phyloP scores from a whole-genome alignment of 2,329 filamentous ascomycete genomes.

The Colletotrichum kahawae region DNA sequence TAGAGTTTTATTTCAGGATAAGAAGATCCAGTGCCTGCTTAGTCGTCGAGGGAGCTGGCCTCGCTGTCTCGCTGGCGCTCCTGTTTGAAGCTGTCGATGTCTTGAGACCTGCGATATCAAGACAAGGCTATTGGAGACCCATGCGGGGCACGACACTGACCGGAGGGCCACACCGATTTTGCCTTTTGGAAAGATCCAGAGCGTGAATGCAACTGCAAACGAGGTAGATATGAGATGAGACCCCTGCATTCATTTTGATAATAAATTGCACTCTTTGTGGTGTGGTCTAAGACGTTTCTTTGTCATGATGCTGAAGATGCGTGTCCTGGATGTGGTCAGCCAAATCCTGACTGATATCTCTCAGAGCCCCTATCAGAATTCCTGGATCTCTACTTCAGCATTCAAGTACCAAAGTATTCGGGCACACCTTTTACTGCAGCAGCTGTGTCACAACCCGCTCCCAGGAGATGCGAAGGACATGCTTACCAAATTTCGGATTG shows the following conservation, averaged over 20 bases:
- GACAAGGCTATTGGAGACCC: background rate
- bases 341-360: background rate
- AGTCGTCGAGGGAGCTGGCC: background rate
- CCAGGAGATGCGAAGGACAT: background rate
- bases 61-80: background rate
- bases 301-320: background rate
- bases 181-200: background rate
- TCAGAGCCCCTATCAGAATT: background rate
- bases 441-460: accelerated
- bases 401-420: background rate
- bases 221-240: too few species aligned
- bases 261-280: background rate
- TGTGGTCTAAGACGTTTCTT: background rate
- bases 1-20: background rate
- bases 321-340: background rate
- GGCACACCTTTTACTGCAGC: background rate
- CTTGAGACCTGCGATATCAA: background rate
- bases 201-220: background rate
- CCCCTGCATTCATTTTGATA: background rate
- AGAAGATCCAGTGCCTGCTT: background rate
- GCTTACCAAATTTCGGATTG: background rate
- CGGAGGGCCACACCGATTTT: background rate
- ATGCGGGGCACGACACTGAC: background rate
- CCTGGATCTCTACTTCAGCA: background rate
- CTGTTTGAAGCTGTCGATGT: background rate